These are phyloP conservation scores for Phytopythium helicoides DNA, from an alignment of 352 stramenopile species.

Conservation along the genomic window DNA sequence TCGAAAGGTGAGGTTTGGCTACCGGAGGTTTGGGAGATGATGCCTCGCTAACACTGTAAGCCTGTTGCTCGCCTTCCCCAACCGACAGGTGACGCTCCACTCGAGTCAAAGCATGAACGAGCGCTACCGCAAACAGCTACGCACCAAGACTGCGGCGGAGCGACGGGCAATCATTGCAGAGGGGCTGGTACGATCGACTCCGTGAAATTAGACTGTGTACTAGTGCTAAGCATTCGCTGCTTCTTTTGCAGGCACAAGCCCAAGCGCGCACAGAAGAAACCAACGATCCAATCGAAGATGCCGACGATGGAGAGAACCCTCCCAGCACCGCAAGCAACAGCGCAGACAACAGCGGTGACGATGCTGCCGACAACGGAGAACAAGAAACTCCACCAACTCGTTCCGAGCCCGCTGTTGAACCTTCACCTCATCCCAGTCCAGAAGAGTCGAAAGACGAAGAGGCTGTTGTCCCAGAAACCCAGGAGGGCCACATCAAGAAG, in stretches of 20 bases:
- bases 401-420: too few relatives aligned
- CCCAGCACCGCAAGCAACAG: too few relatives aligned
- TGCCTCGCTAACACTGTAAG: neutral
- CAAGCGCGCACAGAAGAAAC: neutral
- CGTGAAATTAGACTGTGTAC: neutral
- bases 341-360: too few relatives aligned
- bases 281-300: neutral
- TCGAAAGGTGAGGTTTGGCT: neutral
- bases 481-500: too few relatives aligned
- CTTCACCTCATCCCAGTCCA: too few relatives aligned
- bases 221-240: neutral
- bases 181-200: constrained; percentile 14
- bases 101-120: constrained; percentile 50
- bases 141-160: constrained; percentile 31
- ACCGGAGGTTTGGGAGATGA: neutral
- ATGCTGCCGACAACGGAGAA: too few relatives aligned
- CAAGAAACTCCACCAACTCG: too few relatives aligned
- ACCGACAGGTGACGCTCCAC: constrained; percentile 27
- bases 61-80: neutral
- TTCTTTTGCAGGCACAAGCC: neutral
- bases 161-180: constrained; percentile 26
- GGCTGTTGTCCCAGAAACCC: too few relatives aligned
- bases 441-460: too few relatives aligned
- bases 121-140: constrained; percentile 44
- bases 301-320: too few relatives aligned